Conservation (phyloP, 208 protist genomes). For the Borovskyia barvae region DNA sequence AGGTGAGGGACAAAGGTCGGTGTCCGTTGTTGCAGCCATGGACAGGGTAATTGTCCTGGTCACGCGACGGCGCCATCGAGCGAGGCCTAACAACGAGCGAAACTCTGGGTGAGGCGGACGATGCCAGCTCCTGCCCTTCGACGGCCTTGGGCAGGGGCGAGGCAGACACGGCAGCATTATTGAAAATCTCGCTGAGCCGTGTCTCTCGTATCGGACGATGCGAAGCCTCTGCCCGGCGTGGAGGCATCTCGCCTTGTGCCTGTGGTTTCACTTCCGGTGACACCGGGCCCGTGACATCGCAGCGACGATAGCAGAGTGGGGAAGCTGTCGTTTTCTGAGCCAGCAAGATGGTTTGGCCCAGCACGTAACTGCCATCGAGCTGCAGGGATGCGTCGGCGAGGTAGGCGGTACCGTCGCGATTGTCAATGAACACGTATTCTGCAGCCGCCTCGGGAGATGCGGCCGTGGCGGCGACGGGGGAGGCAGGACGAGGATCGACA, state of each 20-base stretch:
- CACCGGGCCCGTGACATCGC: background rate
- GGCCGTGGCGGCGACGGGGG: background rate
- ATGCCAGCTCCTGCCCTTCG: too few relatives aligned
- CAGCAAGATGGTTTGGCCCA: slow-evolving; percentile 53
- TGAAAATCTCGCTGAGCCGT: too few relatives aligned
- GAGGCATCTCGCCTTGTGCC: background rate
- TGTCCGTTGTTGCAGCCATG: background rate
- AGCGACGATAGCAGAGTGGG: too few relatives aligned
- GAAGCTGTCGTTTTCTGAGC: slow-evolving; percentile 23
- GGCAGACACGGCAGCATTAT: too few relatives aligned
- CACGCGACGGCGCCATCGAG: slow-evolving; percentile 19
- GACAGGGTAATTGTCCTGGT: background rate
- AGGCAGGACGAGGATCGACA: background rate
- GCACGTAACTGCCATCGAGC: slow-evolving; percentile 40
- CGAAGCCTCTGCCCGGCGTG: slow-evolving; percentile 2
- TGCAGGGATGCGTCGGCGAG: slow-evolving; percentile 38
- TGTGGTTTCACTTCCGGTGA: slow-evolving; percentile 21
- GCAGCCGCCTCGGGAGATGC: background rate
- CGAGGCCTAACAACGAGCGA: slow-evolving; percentile 19
- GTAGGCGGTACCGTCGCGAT: slow-evolving; percentile 59
- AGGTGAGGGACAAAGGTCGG: slow-evolving; percentile 6
- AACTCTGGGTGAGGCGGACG: slow-evolving; percentile 17
- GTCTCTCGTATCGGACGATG: slow-evolving; percentile 15
- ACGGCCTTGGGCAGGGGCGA: too few relatives aligned
- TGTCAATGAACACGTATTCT: slow-evolving; percentile 58